Evolutionary conservation across 345 rosid genomes (phyloP).

Genomic region (Garcia nutans): DNA sequence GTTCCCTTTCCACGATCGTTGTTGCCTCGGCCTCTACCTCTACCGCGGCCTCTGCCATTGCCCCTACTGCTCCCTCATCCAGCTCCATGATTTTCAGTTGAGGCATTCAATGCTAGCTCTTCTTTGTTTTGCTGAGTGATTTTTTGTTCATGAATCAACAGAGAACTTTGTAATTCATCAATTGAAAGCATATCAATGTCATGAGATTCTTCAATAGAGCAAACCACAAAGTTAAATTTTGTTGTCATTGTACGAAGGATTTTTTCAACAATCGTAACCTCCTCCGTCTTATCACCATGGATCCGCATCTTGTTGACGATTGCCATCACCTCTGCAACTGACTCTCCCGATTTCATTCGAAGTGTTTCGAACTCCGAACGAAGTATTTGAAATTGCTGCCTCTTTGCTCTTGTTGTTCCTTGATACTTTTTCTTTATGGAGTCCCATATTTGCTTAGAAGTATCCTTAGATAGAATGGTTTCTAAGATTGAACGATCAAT

Average conservation of each 20-base stretch:
- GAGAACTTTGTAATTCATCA: background rate
- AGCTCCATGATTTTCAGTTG: background rate
- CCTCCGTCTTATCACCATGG: background rate
- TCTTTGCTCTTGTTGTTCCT: too few species aligned
- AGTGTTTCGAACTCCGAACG: too few species aligned
- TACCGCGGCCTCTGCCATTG: background rate
- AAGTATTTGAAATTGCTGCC: too few species aligned
- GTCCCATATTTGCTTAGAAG: too few species aligned
- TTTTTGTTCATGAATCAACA: conserved; percentile 6
- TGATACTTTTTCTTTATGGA: too few species aligned
- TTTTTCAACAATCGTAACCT: background rate
- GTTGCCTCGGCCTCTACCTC: background rate
- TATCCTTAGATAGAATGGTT: too few species aligned
- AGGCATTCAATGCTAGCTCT: background rate
- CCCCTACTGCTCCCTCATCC: background rate
- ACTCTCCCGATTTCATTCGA: background rate
- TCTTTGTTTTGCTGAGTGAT: background rate
- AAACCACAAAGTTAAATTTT: too few species aligned
- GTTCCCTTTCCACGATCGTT: background rate
- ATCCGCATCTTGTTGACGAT: background rate
- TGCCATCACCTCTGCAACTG: background rate
- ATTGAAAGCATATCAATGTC: too few species aligned
- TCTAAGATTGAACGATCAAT: too few species aligned
- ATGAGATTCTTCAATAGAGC: too few species aligned
- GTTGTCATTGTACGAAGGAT: background rate